Conservation (phyloP, 2,329 filamentous ascomycete genomes). For the Tolypocladium album region DNA sequence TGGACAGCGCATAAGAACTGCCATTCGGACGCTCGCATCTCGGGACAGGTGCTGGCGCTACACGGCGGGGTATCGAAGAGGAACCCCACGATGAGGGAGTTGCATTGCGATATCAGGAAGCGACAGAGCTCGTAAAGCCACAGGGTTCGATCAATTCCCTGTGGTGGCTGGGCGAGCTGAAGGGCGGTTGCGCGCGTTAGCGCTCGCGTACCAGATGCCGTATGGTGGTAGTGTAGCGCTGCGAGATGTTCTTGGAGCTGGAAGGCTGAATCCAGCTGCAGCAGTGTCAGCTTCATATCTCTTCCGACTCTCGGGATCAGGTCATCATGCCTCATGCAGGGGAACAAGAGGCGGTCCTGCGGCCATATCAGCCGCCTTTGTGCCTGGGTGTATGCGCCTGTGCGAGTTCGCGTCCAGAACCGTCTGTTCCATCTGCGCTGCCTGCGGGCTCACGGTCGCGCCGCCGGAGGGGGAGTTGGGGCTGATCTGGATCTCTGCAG, state of each 20-base stretch:
- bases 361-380: constrained; percentile 85
- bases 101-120: constrained; percentile 90
- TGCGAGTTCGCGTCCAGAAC: constrained; percentile 63
- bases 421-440: constrained; percentile 50
- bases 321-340: constrained; percentile 60
- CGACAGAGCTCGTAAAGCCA: constrained; percentile 98
- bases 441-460: constrained; percentile 40
- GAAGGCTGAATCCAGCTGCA: constrained; percentile 88
- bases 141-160: constrained; percentile 71
- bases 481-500: constrained; percentile 86
- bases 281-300: constrained; percentile 5
- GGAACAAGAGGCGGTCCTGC: constrained; percentile 83
- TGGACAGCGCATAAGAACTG: constrained; percentile 98
- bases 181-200: constrained; percentile 67
- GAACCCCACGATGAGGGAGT: constrained; percentile 83
- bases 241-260: constrained; percentile 96
- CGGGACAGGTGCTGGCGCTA: constrained; percentile 79
- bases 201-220: constrained; percentile 53
- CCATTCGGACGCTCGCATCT: constrained; percentile 99
- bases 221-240: constrained; percentile 77
- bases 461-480: constrained; percentile 63
- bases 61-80: constrained; percentile 86
- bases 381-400: constrained; percentile 83
- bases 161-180: constrained; percentile 68
- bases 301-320: neutral